Base-by-base conservation (phyloP, 1,284 basidiomycete genomes). In the Trichosporon sp. region DNA sequence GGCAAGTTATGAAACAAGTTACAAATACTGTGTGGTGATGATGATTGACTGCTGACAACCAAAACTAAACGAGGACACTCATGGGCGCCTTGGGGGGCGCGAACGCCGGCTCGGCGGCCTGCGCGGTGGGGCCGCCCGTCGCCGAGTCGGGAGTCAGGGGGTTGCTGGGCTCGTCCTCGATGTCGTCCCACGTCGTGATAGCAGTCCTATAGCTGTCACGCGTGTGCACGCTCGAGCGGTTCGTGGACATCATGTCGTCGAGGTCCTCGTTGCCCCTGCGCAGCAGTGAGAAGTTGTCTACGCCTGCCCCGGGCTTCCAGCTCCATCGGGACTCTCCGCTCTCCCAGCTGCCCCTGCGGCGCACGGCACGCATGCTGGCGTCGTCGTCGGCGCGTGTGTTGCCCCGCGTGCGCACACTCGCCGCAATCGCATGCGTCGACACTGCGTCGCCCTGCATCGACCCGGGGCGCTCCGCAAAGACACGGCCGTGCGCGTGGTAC, bases 291-390 rank as follows among this genome's bases (percentile, higher is more conserved):
- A 68, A 67, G 27, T 31, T 60, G 25, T 65, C 69, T n/a, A 27
- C 64, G 6, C 44, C 56, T 4, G 56, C 62, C 6, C 65, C 65
- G 1, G 74, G 73, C 15, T 73, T 71, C 77, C 78, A 77, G 35
- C 70, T 73, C 75, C 77, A 82, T 12, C 79, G 72, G 31, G 74
- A 77, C 68, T 82, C 80, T 31, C 78, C 76, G 63, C 77, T 79
- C 70, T 78, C 77, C 74, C 77, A 77, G 53, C 71, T 73, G 7
- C 76, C 76, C 25, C 75, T 63, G 44, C 77, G 70, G 27, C 77
- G 69, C 38, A 79, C 51, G 0, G 76, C 77, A n/a, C 76, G 71
- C 63, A 76, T 74, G 15, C 62, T 66, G 27, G 74, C 72, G 58
- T 74, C 72, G 35, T 73, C 71, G 47, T 76, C 75, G 27, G 67